Evolutionary conservation across 768 basidiomycete species (phyloP), one percentile per base, ranked within the genome.

Genomic region (Tylopilus rubrobrunneus): DNA sequence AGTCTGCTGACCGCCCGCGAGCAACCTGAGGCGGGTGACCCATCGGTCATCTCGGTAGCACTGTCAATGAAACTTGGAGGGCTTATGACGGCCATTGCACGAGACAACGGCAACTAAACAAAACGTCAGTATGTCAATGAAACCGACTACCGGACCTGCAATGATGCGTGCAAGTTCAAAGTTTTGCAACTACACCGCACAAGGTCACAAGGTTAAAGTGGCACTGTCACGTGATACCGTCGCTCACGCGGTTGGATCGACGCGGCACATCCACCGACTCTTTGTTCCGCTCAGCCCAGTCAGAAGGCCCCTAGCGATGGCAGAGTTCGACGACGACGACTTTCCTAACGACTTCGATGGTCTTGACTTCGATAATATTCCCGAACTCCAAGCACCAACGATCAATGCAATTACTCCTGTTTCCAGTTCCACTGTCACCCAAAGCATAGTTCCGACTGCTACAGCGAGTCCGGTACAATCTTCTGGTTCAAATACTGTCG

Each of bases 281-380:
- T 34, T 25, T 43, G 34, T n/a, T 28, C 43, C 28, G 8, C 34
- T 39, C 28, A 29, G 28, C 39, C n/a, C 45, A 7, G 10, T 39
- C 27, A 19, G 47, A 39, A 31, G 45, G 39, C 34, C 28, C 25
- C 36, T 19, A 37, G 44, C 43, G 43, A 72, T 72, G 71, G 45
- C 66, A 33, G 61, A 61, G 50, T 43, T 28, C 1, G 61, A 61
- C 1, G 71, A 71, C n/a, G 81, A 85, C 60, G 78, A 83, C 51
- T 87, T 79, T 52, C 77, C 76, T 0, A 84, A 85, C 60, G 76
- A 78, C 23, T 80, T 84, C 53, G 75, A 75, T 4, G 76, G 75
- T 15, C 43, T 82, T 21, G 73, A 77, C 56, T 79, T 77, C 55
- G 73, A 81, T 27, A 73, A 53, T 11, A 52, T 74, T 21, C 67